Percentiles rank a stretch among this genome's conserved stretches.
Conservation (phyloP, 148 eudicot genomes). For the Silene uniflora region DNA sequence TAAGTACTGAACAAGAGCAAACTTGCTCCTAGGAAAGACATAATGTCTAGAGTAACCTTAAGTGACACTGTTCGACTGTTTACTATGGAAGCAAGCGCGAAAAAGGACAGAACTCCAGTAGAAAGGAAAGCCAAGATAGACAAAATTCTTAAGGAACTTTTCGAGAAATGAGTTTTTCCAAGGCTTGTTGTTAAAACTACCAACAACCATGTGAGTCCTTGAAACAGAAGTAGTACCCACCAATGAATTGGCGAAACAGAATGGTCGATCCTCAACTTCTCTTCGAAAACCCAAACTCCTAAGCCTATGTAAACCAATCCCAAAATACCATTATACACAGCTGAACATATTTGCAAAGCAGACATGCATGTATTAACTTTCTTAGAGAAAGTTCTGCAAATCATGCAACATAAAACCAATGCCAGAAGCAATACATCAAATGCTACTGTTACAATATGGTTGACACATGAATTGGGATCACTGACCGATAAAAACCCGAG, state of each 20-base stretch:
- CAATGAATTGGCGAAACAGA: slow-evolving; percentile 46
- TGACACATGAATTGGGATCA: slow-evolving; percentile 67
- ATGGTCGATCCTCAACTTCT: slow-evolving; percentile 30
- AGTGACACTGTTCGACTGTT: slow-evolving; percentile 28
- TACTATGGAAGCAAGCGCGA: slow-evolving; percentile 35
- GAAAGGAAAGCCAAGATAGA: slow-evolving; percentile 35
- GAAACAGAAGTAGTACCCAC: slow-evolving; percentile 47
- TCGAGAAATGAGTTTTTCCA: slow-evolving; percentile 28
- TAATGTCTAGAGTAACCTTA: slow-evolving; percentile 42
- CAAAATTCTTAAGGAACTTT: slow-evolving; percentile 14
- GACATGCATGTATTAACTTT: slow-evolving; percentile 23
- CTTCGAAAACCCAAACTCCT: slow-evolving; percentile 23
- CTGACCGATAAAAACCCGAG: slow-evolving; percentile 31
- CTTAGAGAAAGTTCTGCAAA: slow-evolving; percentile 5
- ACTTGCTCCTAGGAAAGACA: slow-evolving; percentile 53
- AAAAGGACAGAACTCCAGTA: slow-evolving; percentile 17
- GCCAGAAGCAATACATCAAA: slow-evolving; percentile 36
- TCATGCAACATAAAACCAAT: not conserved
- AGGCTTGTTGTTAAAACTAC: slow-evolving; percentile 47
- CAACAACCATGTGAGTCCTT: slow-evolving; percentile 56
- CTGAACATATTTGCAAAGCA: slow-evolving; percentile 27
- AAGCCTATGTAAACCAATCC: slow-evolving; percentile 31
- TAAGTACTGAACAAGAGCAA: slow-evolving; percentile 52
- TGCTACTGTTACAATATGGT: slow-evolving; percentile 46
- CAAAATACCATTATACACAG: slow-evolving; percentile 49